Base-by-base conservation (phyloP, 208 protist genomes). In the Trypanosoma rangeli region DNA sequence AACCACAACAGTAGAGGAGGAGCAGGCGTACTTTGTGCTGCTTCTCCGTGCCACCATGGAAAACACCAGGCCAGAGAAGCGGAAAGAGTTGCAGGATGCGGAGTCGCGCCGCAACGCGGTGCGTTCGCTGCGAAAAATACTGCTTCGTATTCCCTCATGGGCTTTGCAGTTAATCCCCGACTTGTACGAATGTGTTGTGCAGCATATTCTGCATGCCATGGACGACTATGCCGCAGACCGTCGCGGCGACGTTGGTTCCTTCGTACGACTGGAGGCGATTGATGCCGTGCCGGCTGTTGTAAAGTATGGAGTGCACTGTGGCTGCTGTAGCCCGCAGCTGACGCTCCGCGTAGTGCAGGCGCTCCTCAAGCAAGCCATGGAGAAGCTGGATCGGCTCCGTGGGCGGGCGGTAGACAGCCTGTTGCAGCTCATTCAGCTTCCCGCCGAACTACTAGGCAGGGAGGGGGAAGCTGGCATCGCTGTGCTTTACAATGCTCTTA, bases 161-260 rank as follows among this genome's bases (percentile, higher is more conserved):
- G 42, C 64, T 35, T 35, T 72, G 26, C 57, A 24, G 33, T 63
- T 80, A 22, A 79, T 69, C 13, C 15, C 63, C 15, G 68, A 54
- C 33, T 72, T 78, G 62, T 87, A 83, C 68, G 57, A 48, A 15
- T 49, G 72, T 8, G 73, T 96, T 26, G 82, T 82, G 18, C 72
- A 68, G 12, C 81, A 84, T 33, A 46, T 98, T 33, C 49, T 98
- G 33, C 37, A 35, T 1, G 84, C 83, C 13, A 67, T 93, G 39
- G 72, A 94, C 8, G 97, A 99, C 80, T 99, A 99, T 78, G 82
- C 86, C 22, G 82, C 92, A 10, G 98, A 99, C 70, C 95, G 96
- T 66, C 86, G 98, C 60, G 98, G 98, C 62, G 98, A 99, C 73
- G 95, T 99, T 24, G 98, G 98, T n/a, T 98, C 91, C 35, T 98